Base-by-base conservation (phyloP, 2,329 filamentous ascomycete genomes). In the Neofusicoccum umdonicola region DNA sequence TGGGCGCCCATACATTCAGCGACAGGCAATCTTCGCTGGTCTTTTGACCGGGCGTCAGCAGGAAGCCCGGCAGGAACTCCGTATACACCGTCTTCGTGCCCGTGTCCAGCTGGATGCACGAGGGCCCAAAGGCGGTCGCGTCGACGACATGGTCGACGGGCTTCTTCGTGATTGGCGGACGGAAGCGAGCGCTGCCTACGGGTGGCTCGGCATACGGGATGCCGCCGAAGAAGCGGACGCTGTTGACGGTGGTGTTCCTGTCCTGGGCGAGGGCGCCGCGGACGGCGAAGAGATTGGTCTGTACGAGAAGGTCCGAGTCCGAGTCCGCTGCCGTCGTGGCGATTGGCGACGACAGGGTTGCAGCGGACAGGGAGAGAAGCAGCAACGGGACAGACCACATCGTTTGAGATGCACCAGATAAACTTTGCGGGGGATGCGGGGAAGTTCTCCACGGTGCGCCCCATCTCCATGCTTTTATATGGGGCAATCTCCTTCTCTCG, bases 1-100 rank as follows among this genome's bases (percentile, higher is more conserved):
- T 6, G 27, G 77, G 76, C 1, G 72, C 69, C 73, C 72, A 74
- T 4, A 75, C 69, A 52, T 74, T 74, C 50, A 75, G 60, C 2
- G 69, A 71, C n/a, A 74, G 66, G 64, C 72, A 75, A 42, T 74
- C 72, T 37, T 75, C 73, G 58, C 69, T 71, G 22, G 64, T 57
- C 22, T 51, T 11, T 27, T 69, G 67, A 3, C 69, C 70, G 11
- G 70, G 69, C 5, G 67, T 64, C 13, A 71, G 63, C 6, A 71
- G 65, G 35, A 69, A 71, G 17, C 70, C 70, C n/a, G 63, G 56
- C 13, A 71, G 62, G 57, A 68, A 68, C 54, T 71, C 67, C 3
- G 69, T 67, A 41, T 71, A 71, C 31, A 69, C 68, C 9, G 70
- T 69, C 39, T 65, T 61, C 15, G 62, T 27, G n/a, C 70, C 70